phyloP scores from a whole-genome alignment of 108 stramenopile genomes.

The Nannochloropsis gaditana region DNA sequence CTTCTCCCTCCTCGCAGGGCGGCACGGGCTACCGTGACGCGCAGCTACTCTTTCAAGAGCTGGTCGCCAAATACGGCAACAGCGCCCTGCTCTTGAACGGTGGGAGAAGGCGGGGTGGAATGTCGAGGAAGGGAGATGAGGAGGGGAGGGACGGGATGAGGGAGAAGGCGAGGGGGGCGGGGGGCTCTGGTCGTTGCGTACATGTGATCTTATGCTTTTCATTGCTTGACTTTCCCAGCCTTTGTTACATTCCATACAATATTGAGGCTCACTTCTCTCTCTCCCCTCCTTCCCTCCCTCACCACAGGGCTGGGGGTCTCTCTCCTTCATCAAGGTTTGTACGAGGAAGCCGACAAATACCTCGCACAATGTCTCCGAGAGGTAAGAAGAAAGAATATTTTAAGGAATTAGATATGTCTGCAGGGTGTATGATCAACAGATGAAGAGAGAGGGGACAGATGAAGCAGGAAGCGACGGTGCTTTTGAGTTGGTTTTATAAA shows the following conservation, averaged over 20 bases:
- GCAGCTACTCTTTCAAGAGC: slow-evolving; percentile 69
- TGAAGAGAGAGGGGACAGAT: neutral
- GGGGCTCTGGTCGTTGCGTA: neutral
- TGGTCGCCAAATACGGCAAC: slow-evolving; percentile 90
- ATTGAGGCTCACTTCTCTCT: neutral
- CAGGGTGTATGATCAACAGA: neutral
- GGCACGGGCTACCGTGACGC: slow-evolving; percentile 73
- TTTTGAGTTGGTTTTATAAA: neutral
- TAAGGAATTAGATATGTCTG: no score
- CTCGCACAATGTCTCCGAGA: neutral
- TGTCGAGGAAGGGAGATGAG: neutral
- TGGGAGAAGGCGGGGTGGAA: neutral
- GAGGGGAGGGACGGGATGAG: neutral
- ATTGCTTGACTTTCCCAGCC: neutral
- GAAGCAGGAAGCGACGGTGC: neutral
- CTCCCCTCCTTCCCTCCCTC: neutral
- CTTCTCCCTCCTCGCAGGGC: slow-evolving; percentile 53
- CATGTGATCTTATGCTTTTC: neutral
- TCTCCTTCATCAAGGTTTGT: slow-evolving; percentile 7
- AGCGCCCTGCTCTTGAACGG: slow-evolving; percentile 35
- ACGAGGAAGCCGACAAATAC: neutral
- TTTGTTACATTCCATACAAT: no score
- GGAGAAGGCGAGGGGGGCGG: neutral
- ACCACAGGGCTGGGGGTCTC: neutral
- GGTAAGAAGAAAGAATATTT: neutral